These are phyloP conservation scores for Alectoria sarmentosa DNA, from an alignment of 495 filamentous ascomycete genomes.

Conservation along the genomic window DNA sequence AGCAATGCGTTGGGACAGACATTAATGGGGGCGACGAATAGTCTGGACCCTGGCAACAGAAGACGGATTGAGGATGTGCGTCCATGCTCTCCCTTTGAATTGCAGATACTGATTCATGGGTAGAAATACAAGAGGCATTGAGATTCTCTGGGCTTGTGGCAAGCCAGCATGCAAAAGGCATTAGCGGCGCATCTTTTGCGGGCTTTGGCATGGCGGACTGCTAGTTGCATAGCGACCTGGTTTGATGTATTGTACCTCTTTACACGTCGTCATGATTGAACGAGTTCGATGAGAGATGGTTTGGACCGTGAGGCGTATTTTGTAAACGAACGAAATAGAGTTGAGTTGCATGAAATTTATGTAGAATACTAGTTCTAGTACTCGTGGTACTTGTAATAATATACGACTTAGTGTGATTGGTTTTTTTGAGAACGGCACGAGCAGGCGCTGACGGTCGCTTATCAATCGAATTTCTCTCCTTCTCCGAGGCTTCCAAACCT, in stretches of 20 bases:
- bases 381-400: too few relatives aligned
- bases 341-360: not conserved
- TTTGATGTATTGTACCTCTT: not conserved
- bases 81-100: not conserved
- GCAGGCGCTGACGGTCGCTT: too few relatives aligned
- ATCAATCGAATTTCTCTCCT: too few relatives aligned
- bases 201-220: not conserved
- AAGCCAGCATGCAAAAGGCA: constrained; percentile 1
- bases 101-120: not conserved
- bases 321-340: not conserved
- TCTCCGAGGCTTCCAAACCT: too few relatives aligned
- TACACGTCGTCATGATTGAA: not conserved
- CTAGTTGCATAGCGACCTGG: not conserved
- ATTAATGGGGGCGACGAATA: constrained; percentile 87
- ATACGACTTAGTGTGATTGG: too few relatives aligned
- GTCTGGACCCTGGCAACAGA: constrained; percentile 75
- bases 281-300: not conserved
- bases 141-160: not conserved
- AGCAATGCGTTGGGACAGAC: constrained; percentile 86
- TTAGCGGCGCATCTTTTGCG: not conserved
- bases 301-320: not conserved
- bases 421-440: too few relatives aligned
- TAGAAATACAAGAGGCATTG: constrained; percentile 18
- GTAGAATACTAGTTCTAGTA: too few relatives aligned
- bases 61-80: constrained; percentile 67